Evolutionary conservation across 768 basidiomycete genomes (phyloP).

Genomic region (Lyophyllum decastes): DNA sequence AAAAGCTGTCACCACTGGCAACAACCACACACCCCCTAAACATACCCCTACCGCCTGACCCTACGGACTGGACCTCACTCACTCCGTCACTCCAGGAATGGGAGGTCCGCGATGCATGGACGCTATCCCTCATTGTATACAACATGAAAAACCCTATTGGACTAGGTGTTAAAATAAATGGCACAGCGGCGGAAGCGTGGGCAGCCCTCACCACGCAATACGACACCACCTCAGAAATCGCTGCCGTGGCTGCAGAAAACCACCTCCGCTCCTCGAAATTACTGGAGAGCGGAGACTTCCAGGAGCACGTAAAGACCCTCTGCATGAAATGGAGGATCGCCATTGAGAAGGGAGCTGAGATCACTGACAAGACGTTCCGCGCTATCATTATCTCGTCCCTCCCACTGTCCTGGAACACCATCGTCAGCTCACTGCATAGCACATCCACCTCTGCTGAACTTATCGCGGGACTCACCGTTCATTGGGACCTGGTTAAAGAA

Average conservation of each 20-base stretch:
- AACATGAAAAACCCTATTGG: conserved; percentile 1
- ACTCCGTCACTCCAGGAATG: not conserved
- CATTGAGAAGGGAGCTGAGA: not conserved
- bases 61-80: not conserved
- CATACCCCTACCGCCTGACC: not conserved
- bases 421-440: not conserved
- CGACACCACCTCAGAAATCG: not conserved
- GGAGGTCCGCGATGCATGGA: not conserved
- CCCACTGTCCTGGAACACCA: not conserved
- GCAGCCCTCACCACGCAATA: not conserved
- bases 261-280: not conserved
- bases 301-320: not conserved
- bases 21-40: too few species aligned
- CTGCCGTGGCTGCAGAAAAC: not conserved
- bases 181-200: not conserved
- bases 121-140: not conserved
- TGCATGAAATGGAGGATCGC: not conserved
- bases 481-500: not conserved
- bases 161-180: not conserved
- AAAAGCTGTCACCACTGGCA: not conserved
- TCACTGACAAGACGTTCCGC: not conserved
- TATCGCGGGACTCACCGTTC: not conserved
- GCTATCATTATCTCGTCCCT: not conserved
- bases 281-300: not conserved
- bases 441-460: not conserved